These are phyloP conservation scores for Beauveria asiatica DNA, from an alignment of 2,329 filamentous ascomycete species.

Conservation along the genomic window DNA sequence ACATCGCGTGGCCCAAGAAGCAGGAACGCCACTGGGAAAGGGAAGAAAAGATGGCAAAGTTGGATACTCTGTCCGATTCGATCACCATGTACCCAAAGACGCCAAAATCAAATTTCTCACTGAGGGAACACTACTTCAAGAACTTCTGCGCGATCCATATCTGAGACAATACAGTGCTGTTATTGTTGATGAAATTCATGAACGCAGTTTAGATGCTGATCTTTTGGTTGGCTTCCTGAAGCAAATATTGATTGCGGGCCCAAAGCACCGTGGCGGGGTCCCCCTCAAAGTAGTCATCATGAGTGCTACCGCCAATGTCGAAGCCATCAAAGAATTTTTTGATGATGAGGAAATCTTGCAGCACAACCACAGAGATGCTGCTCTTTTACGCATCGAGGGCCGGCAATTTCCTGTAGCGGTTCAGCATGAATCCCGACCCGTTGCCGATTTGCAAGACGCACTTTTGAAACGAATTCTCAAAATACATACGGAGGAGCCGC, in stretches of 20 bases:
- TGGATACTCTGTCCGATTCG: conserved; percentile 92
- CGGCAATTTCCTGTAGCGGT: conserved; percentile 80
- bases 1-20: conserved; percentile 75
- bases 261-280: conserved; percentile 58
- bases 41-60: conserved; percentile 45
- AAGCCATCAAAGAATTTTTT: conserved; percentile 72
- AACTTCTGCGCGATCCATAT: conserved; percentile 77
- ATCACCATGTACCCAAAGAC: conserved; percentile 73
- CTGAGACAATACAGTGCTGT: conserved; percentile 81
- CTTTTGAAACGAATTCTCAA: conserved; percentile 76
- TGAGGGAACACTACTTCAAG: conserved; percentile 92
- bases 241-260: conserved; percentile 57
- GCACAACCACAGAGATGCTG: conserved; percentile 20
- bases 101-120: conserved; percentile 89
- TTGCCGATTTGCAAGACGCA: conserved; percentile 73
- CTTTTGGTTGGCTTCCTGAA: conserved; percentile 81
- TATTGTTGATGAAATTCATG: conserved; percentile 94
- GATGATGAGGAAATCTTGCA: conserved; percentile 20
- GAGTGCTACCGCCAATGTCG: conserved; percentile 91
- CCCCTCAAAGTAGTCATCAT: conserved; percentile 87
- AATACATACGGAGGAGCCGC: conserved; percentile 76
- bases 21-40: conserved; percentile 43
- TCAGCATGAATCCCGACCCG: conserved; percentile 63
- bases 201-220: conserved; percentile 91
- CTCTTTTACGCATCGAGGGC: conserved; percentile 64